Conservation (phyloP, 257 asterid species). For the Mitragyna speciosa region DNA sequence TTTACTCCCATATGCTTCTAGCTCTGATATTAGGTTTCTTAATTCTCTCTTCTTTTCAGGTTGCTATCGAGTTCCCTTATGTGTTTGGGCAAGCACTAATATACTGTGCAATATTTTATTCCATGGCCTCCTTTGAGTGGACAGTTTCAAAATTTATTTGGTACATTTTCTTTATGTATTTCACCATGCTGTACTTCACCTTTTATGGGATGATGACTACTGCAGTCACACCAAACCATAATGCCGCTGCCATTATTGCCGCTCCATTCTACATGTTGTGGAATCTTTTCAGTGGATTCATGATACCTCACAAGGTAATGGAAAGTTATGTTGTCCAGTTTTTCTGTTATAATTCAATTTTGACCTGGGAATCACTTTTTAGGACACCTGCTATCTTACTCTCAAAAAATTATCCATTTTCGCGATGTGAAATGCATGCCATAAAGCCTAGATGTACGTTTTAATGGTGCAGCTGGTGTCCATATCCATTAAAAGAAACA, state of each 20-base stretch:
- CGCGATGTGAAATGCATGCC: background rate
- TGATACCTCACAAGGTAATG: slow-evolving; percentile 94
- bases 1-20: slow-evolving; percentile 7
- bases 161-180: slow-evolving; percentile 76
- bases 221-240: slow-evolving; percentile 91
- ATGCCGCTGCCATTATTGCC: slow-evolving; percentile 77
- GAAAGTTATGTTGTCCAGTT: background rate
- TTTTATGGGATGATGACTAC: slow-evolving; percentile 97
- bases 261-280: slow-evolving; percentile 97
- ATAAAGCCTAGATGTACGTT: background rate
- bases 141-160: slow-evolving; percentile 54
- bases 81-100: slow-evolving; percentile 65
- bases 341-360: background rate
- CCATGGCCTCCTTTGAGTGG: slow-evolving; percentile 90
- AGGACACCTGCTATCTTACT: background rate
- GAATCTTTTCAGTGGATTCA: slow-evolving; percentile 95
- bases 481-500: background rate
- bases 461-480: background rate
- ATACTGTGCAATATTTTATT: slow-evolving; percentile 71
- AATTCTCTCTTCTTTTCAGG: slow-evolving; percentile 47
- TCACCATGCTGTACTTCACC: slow-evolving; percentile 85
- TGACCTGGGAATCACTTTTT: background rate
- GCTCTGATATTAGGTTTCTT: background rate
- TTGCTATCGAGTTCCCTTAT: slow-evolving; percentile 81
- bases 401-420: background rate